Base-by-base conservation (phyloP, 192 early-diverging fungal species). In the Dispira simplex region DNA sequence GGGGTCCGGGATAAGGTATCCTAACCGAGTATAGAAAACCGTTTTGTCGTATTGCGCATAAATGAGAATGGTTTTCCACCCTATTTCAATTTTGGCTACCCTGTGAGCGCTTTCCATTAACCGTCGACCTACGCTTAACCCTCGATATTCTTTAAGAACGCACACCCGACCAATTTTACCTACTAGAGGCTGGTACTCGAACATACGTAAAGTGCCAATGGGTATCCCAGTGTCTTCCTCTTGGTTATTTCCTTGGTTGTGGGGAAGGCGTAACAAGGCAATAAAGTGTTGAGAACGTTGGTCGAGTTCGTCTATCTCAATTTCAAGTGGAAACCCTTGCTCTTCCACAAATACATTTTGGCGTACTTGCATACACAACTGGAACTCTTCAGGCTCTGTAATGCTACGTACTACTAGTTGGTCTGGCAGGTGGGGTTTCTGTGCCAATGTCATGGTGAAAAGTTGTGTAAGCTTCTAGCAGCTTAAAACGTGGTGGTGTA, bases 161-260 rank as follows among this genome's bases (percentile, higher is more conserved):
- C 21, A 21, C 20, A 65, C 64, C 16, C 64, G 64, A 11, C 64
- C 64, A 21, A 65, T 58, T 46, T 65, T 65, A 4, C 64, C 64
- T 23, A 65, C 64, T 12, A 16, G 1, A 2, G 58, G 58, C 14
- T 11, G 32, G 58, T 21, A 60, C 14, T 60, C 58, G 39, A 26
- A 60, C 21, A 60, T 18, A 5, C 58, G 58, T 18, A 60, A 21
- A 12, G 10, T 60, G 2, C 58, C 58, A 28, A 60, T 44, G 10
- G 58, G 58, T 44, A 12, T 16, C 39, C 18, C 3, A 16, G 39
- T 26, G 21, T 60, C 9, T 13, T 1, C 16, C 14, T 44, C 28
- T 13, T 27, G 26, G 21, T 44, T 18, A 18, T 44, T 5, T 44
- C 18, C 28, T 60, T n/a, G 27, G 10, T 14, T 16, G 32, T 43